These are phyloP conservation scores for Chloris gayana DNA, from an alignment of 176 grass and related monocot genomes.

Conservation along the genomic window DNA sequence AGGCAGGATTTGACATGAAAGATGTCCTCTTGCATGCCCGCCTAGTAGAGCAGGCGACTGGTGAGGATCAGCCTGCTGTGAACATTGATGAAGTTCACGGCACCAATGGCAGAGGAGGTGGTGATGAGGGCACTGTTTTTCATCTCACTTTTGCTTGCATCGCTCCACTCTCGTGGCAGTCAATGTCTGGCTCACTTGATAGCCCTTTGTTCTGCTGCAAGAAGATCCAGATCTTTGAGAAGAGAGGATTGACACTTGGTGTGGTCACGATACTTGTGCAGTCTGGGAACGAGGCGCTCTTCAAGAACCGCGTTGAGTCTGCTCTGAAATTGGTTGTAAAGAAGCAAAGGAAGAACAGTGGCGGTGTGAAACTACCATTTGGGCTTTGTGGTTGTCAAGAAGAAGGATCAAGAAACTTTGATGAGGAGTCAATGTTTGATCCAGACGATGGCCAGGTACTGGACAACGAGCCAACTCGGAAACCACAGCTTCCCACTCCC, in stretches of 20 bases:
- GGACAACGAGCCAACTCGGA: slow-evolving; percentile 59
- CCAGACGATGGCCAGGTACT: slow-evolving; percentile 63
- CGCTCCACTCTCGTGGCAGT: slow-evolving; percentile 85
- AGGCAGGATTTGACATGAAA: slow-evolving; percentile 98
- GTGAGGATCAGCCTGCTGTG: slow-evolving; percentile 72
- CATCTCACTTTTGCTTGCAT: slow-evolving; percentile 85
- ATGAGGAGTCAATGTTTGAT: slow-evolving; percentile 84
- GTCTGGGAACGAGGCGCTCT: slow-evolving; percentile 63
- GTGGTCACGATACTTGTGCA: slow-evolving; percentile 82
- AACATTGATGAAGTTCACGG: slow-evolving; percentile 78
- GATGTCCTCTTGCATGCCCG: slow-evolving; percentile 86
- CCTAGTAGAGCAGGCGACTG: slow-evolving; percentile 75
- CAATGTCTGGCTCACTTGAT: slow-evolving; percentile 82
- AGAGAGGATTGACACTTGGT: slow-evolving; percentile 92
- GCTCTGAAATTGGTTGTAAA: slow-evolving; percentile 66
- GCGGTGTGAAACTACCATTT: slow-evolving; percentile 86
- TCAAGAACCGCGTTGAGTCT: slow-evolving; percentile 75
- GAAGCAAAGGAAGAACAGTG: slow-evolving; percentile 72
- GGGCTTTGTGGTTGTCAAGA: slow-evolving; percentile 97
- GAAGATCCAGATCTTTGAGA: slow-evolving; percentile 99
- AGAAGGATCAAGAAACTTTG: slow-evolving; percentile 75
- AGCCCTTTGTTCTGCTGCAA: slow-evolving; percentile 80
- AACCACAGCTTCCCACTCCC: slow-evolving; percentile 60
- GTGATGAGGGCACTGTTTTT: slow-evolving; percentile 53
- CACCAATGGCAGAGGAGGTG: slow-evolving; percentile 46